Conservation (phyloP, 495 filamentous ascomycete species). For the Venustampulla echinocandica region DNA sequence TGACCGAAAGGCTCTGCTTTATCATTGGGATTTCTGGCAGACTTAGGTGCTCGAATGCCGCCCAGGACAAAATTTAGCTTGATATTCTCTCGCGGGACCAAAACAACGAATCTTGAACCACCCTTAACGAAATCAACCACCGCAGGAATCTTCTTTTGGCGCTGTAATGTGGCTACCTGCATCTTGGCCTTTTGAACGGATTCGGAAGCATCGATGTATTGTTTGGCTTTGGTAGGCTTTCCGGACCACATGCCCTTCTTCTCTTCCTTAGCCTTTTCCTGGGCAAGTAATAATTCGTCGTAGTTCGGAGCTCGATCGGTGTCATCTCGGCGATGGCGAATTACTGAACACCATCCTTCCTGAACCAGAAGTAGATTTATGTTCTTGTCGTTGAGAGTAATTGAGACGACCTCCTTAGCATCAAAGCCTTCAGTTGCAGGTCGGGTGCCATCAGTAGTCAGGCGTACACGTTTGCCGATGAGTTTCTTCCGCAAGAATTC, state of each 20-base stretch:
- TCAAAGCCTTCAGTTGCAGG: constrained; percentile 86
- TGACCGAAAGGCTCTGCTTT: constrained; percentile 88
- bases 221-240: constrained; percentile 71
- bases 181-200: constrained; percentile 90
- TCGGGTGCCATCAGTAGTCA: constrained; percentile 83
- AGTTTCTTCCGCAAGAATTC: constrained; percentile 89
- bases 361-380: constrained; percentile 77
- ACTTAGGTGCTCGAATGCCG: constrained; percentile 85
- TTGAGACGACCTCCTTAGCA: constrained; percentile 86
- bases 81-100: constrained; percentile 86
- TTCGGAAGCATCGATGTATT: constrained; percentile 84
- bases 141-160: constrained; percentile 87
- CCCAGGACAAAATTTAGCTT: constrained; percentile 94
- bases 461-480: constrained; percentile 89
- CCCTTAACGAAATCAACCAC: constrained; percentile 97
- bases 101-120: constrained; percentile 84
- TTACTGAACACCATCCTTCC: constrained; percentile 85
- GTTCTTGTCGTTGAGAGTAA: constrained; percentile 77
- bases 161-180: constrained; percentile 72
- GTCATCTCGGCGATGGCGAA: constrained; percentile 87
- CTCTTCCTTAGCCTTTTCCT: constrained; percentile 72
- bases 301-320: constrained; percentile 88
- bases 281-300: constrained; percentile 81
- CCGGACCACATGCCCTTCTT: constrained; percentile 90
- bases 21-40: constrained; percentile 71